phyloP scores from a whole-genome alignment of 805 yeast species.

The Metschnikowia anglica region DNA sequence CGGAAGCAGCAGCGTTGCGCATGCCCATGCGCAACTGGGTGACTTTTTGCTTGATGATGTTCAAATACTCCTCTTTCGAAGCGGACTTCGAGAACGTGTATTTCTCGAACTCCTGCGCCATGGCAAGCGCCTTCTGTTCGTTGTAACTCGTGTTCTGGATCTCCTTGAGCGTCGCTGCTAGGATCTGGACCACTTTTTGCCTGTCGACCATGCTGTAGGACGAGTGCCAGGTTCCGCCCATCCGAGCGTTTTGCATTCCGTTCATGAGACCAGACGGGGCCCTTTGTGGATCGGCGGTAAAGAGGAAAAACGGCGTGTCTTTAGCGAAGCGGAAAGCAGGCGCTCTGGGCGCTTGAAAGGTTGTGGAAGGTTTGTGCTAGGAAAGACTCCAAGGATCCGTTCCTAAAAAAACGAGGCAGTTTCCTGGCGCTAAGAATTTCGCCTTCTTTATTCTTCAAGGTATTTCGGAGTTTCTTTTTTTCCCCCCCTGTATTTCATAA shows the following conservation, averaged over 20 bases:
- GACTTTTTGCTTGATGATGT: slow-evolving; percentile 40
- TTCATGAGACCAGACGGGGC: slow-evolving; percentile 17
- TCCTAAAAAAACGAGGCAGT: too few species aligned
- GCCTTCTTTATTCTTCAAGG: too few species aligned
- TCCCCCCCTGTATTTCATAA: too few species aligned
- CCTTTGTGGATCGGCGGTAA: too few species aligned
- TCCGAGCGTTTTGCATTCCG: slow-evolving; percentile 23
- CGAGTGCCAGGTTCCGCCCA: slow-evolving; percentile 30
- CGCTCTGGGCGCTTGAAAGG: too few species aligned
- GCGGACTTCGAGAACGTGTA: slow-evolving; percentile 59
- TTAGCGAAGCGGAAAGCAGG: too few species aligned
- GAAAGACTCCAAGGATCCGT: too few species aligned
- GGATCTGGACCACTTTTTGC: slow-evolving; percentile 41
- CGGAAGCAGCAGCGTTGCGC: slow-evolving; percentile 20
- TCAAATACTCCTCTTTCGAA: slow-evolving; percentile 56
- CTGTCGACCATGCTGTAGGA: slow-evolving; percentile 31
- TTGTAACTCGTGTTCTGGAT: slow-evolving; percentile 35
- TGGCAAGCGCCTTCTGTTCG: slow-evolving; percentile 37
- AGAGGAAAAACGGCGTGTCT: too few species aligned
- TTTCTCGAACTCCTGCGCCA: slow-evolving; percentile 72
- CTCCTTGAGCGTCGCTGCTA: slow-evolving; percentile 38
- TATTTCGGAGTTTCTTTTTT: too few species aligned
- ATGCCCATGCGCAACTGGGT: slow-evolving; percentile 28
- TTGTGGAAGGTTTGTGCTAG: too few species aligned
- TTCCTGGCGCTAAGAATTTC: too few species aligned